Base-by-base conservation (phyloP, 495 filamentous ascomycete genomes). In the Talaromyces proteolyticus region DNA sequence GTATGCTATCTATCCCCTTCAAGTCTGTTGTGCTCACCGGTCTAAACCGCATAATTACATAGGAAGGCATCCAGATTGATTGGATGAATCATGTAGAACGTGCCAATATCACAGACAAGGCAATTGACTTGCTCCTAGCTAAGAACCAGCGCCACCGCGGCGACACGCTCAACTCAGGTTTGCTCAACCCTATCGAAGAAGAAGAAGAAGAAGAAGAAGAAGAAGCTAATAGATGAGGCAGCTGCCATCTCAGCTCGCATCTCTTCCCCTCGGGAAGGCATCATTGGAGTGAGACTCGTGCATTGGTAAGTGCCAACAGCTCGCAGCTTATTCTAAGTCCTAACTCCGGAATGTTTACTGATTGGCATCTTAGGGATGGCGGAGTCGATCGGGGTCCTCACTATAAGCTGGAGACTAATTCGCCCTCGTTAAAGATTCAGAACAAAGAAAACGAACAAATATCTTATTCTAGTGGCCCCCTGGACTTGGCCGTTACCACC, bases 271-370 rank as follows among this genome's bases (percentile, higher is more conserved):
- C 66, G 70, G 41, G 79, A 81, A 44, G 82, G 80, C 45, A 70
- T 82, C 18, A 75, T 85, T 47, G 80, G 80, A 4, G 71, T 84
- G 39, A 81, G 82, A 46, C 69, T 78, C 4, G 80, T 79, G 0
- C 84, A 89, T 58, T 87, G 84, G 80, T 72, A 68, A 41, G 80
- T 76, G 25, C 67, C 67, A n/a, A 17, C 58, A 41, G 14, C 38
- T 3, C 38, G 18, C 42, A 12, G 16, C 23, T 21, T 44, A 45
- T 36, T 51, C 26, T 18, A 37, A 34, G 2, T 3, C 24, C 11
- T 42, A 20, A 42, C 19, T 18, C 29, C 29, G 29, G 29, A 18
- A 11, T 17, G 34, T 16, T 36, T 45, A n/a, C 23, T 19, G 14
- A 48, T 38, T 37, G 42, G 41, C 39, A 46, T 47, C 39, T 47